phyloP scores from a whole-genome alignment of 1,284 basidiomycete genomes.

The Albatrellus sp. region DNA sequence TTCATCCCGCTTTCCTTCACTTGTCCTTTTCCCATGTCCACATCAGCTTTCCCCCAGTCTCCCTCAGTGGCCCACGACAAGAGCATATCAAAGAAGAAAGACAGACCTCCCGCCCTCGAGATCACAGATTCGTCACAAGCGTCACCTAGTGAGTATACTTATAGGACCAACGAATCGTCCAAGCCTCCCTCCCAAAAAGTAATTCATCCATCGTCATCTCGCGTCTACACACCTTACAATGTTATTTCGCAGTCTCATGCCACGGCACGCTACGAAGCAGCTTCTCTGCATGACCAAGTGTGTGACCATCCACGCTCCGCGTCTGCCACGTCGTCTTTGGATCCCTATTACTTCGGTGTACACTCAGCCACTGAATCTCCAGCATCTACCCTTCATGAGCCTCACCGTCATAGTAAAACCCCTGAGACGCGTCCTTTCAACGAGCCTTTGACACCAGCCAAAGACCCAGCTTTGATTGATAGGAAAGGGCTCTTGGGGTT shows the following conservation, averaged over 20 bases:
- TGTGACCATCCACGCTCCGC: conserved; percentile 32
- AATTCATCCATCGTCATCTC: neutral
- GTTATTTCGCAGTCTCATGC: neutral
- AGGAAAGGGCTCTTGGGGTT: conserved; percentile 84
- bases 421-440: conserved; percentile 26
- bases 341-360: conserved; percentile 72
- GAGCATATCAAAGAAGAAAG: conserved; percentile 21
- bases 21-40: conserved; percentile 8
- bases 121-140: conserved; percentile 14
- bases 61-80: conserved; percentile 19
- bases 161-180: conserved; percentile 11
- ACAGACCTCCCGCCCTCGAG: conserved; percentile 24
- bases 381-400: conserved; percentile 32
- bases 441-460: conserved; percentile 60
- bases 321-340: conserved; percentile 64
- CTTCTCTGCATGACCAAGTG: conserved; percentile 20
- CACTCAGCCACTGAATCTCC: conserved; percentile 56
- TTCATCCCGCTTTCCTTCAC: conserved; percentile 14
- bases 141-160: conserved; percentile 13
- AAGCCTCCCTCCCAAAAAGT: conserved; percentile 11
- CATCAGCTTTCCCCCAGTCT: conserved; percentile 17
- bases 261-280: conserved; percentile 24
- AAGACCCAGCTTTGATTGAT: conserved; percentile 77
- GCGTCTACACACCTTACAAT: conserved; percentile 1
- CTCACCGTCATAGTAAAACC: conserved; percentile 22